Percentiles rank a stretch among this genome's conserved stretches.
phyloP scores from a whole-genome alignment of 2,329 filamentous ascomycete genomes.

The Ophiostoma angusticollis region DNA sequence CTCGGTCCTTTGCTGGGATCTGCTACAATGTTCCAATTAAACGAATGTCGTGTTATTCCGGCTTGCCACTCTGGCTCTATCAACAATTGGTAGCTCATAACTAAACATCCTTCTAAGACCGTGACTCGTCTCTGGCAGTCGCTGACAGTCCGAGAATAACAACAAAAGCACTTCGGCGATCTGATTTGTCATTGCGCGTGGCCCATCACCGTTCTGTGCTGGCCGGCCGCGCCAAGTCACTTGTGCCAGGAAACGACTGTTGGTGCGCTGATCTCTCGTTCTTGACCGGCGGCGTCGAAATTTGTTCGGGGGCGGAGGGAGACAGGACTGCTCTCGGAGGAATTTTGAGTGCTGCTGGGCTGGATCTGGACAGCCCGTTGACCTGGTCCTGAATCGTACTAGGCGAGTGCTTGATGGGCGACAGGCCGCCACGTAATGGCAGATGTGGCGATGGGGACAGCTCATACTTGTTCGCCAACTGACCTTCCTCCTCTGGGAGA shows the following conservation, averaged over 20 bases:
- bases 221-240: not conserved
- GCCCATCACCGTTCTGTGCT: too few species aligned
- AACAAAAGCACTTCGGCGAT: not conserved
- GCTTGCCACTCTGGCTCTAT: too few species aligned
- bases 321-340: conserved; percentile 45
- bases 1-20: too few species aligned
- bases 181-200: too few species aligned
- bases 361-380: conserved; percentile 18
- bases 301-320: conserved; percentile 43
- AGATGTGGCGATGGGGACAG: conserved; percentile 26
- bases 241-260: conserved; percentile 9
- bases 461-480: conserved; percentile 18
- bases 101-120: too few species aligned
- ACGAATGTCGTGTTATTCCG: too few species aligned
- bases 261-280: conserved; percentile 23
- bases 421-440: conserved; percentile 34
- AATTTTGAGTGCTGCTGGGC: conserved; percentile 32
- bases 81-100: too few species aligned
- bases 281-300: conserved; percentile 49
- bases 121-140: too few species aligned
- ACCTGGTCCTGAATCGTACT: conserved; percentile 22
- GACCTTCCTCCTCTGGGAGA: conserved; percentile 8
- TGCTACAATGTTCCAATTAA: too few species aligned
- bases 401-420: conserved; percentile 40
- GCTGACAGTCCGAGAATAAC: too few species aligned